Base-by-base conservation (phyloP, 2,329 filamentous ascomycete genomes). In the Colletotrichum euphorbiae region DNA sequence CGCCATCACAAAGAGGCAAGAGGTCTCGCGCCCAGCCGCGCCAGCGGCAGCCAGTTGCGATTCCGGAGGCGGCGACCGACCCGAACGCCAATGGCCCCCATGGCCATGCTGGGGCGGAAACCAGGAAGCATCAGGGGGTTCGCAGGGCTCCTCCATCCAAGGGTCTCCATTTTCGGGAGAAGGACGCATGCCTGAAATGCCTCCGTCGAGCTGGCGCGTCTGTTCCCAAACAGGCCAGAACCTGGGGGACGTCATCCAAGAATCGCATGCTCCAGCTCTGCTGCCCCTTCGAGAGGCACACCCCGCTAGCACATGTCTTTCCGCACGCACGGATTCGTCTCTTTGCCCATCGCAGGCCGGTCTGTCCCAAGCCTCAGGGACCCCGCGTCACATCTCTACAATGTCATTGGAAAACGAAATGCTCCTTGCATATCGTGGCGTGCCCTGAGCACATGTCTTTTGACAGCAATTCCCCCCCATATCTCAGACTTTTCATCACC, bases 51-150 rank as follows among this genome's bases (percentile, higher is more conserved):
- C 36, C 28, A 28, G 36, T 45, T 65, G 66, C 66, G 66, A 69
- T 69, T n/a, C 66, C 66, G 66, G 66, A 69, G 65, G 61, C 65
- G 61, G 61, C 65, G 48, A 65, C 40, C 65, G 48, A 65, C 40
- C 65, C 46, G 54, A 68, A 51, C 15, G 24, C 40, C 57, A 36
- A 38, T 50, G 15, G 8, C n/a, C 17, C 8, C 11, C 31, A 38
- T 38, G 11, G 28, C 28, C 31, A 45, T 56, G 40, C 31, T 57
- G 51, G 21, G 31, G 60, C 60, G 51, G 40, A 38, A 48, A 56
- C 40, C 62, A 31, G 21, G 11, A 28, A 12, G 21, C 21, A n/a
- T n/a, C n/a, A 33, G 64, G 59, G 21, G 21, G n/a, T 8, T 11
- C 17, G 7, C 57, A 67, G 57, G 63, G 63, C 24, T 50, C 40